phyloP scores from a whole-genome alignment of 257 asterid species.

The Rubia yunnanensis region DNA sequence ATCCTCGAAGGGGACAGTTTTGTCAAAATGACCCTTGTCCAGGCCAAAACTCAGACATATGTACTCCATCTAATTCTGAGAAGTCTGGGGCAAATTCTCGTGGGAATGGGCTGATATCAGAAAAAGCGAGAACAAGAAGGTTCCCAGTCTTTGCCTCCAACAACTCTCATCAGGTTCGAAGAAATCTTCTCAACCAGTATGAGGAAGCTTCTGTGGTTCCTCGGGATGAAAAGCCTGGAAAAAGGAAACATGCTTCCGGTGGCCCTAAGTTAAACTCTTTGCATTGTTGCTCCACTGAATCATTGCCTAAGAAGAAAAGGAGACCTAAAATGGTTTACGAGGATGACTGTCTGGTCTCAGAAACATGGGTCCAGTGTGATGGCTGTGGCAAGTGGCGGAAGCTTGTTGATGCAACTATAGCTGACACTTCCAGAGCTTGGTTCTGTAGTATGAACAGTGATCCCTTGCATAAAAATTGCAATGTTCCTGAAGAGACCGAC shows the following conservation, averaged over 20 bases:
- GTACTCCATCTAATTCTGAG: constrained; percentile 25
- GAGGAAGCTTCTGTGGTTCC: constrained; percentile 29
- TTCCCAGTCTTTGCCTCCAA: constrained; percentile 21
- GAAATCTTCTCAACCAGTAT: constrained; percentile 56
- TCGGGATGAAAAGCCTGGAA: constrained; percentile 17
- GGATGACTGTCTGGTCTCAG: constrained; percentile 34
- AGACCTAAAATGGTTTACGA: constrained; percentile 26
- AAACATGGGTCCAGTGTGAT: constrained; percentile 95
- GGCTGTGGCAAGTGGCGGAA: constrained; percentile 98
- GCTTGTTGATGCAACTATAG: constrained; percentile 35
- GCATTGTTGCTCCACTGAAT: constrained; percentile 21
- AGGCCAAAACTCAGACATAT: constrained; percentile 16
- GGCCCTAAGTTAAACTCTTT: constrained; percentile 11
- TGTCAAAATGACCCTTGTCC: constrained; percentile 55
- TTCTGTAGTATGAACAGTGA: constrained; percentile 91
- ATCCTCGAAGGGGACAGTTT: constrained; percentile 60
- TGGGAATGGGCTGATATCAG: constrained; percentile 21
- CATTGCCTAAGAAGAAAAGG: constrained; percentile 26
- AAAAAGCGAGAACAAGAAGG: constrained; percentile 25
- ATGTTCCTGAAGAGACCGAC: constrained; percentile 80
- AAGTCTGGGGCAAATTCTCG: constrained; percentile 17
- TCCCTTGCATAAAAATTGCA: constrained; percentile 60
- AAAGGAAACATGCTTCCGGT: constrained; percentile 32
- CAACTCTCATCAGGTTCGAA: constrained; percentile 34
- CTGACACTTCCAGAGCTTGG: constrained; percentile 62